Evolutionary conservation across 345 rosid genomes (phyloP), one percentile per base, ranked within the genome.

Genomic region (Carallia pectinifolia): DNA sequence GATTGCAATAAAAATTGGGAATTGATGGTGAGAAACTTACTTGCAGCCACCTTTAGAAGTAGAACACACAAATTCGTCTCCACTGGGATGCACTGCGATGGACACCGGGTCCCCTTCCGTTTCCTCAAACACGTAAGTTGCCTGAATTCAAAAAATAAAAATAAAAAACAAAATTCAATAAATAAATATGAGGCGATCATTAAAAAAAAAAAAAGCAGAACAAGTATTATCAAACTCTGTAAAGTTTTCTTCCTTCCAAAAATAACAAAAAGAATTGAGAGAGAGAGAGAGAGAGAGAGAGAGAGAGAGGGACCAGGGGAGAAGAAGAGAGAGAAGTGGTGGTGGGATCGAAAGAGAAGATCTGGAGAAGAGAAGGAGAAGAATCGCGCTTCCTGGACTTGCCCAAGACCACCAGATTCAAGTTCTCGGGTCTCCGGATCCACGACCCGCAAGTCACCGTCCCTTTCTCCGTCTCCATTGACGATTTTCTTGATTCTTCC

Each of bases 381-480:
- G 85, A 76, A 59, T 61, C 71, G 69, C 77, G 75, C 53, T 77
- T 79, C 61, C 81, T 74, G 2, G 92, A 86, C 85, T 76, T 86
- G 63, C 86, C 93, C 79, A 94, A 69, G 39, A 91, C 82, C 31
- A 82, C 95, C 72, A 83, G 76, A 73, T 77, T 85, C 58, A 82
- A 77, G 69, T 85, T 90, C 82, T 86, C 97, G 58, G 95, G 92
- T 50, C 92, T 83, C 64, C 93, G 90, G 84, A 94, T 90, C 98
- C 98, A 91, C 73, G 98, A 87, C 66, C 96, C 95, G 68, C 91
- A 90, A 54, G 87, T 82, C 65, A 90, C 90, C 60, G 80, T 62
- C 29, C 80, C 86, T 29, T 77, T 71, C 56, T 48, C 78, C 79
- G 77, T 65, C 78, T 81, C 89, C 92, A 87, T 87, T 23, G 23